Percentiles rank a stretch among this genome's conserved stretches.
Evolutionary conservation across 2,329 filamentous ascomycete species (phyloP).

Genomic region (Microcera coccophila): DNA sequence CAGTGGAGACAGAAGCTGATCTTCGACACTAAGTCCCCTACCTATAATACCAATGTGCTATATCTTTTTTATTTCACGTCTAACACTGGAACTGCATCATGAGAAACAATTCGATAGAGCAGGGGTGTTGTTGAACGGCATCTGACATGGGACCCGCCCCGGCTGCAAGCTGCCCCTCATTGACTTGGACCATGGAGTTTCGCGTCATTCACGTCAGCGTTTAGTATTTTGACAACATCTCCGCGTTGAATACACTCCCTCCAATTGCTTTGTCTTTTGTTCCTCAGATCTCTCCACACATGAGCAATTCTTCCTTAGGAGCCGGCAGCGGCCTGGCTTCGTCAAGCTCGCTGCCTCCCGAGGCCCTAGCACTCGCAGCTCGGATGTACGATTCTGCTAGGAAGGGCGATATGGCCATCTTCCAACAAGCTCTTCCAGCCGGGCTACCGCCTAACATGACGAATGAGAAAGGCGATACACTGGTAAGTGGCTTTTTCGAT

Average conservation of each 20-base stretch:
- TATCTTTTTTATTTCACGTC: too few species aligned
- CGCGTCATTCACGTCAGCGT: slow-evolving; percentile 1
- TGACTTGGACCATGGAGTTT: background rate
- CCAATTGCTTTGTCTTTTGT: background rate
- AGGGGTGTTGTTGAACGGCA: too few species aligned
- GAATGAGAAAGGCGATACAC: slow-evolving; percentile 69
- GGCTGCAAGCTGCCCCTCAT: slow-evolving; percentile 8
- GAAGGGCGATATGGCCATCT: slow-evolving; percentile 51
- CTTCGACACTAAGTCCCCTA: too few species aligned
- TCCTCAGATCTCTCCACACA: slow-evolving; percentile 1
- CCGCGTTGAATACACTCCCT: background rate
- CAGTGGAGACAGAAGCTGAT: too few species aligned
- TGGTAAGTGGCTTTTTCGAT: slow-evolving; percentile 39
- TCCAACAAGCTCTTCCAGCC: slow-evolving; percentile 60
- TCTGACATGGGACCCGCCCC: too few species aligned
- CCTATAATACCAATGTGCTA: too few species aligned
- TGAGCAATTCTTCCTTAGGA: slow-evolving; percentile 16
- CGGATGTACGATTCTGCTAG: slow-evolving; percentile 66
- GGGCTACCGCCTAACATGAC: slow-evolving; percentile 67
- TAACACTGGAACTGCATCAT: too few species aligned
- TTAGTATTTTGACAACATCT: background rate
- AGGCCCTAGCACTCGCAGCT: slow-evolving; percentile 61
- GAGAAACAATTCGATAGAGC: too few species aligned
- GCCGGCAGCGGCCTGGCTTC: background rate
- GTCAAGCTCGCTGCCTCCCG: slow-evolving; percentile 50